Evolutionary conservation across 2,329 filamentous ascomycete genomes (phyloP).

Genomic region (Alternaria arborescens): DNA sequence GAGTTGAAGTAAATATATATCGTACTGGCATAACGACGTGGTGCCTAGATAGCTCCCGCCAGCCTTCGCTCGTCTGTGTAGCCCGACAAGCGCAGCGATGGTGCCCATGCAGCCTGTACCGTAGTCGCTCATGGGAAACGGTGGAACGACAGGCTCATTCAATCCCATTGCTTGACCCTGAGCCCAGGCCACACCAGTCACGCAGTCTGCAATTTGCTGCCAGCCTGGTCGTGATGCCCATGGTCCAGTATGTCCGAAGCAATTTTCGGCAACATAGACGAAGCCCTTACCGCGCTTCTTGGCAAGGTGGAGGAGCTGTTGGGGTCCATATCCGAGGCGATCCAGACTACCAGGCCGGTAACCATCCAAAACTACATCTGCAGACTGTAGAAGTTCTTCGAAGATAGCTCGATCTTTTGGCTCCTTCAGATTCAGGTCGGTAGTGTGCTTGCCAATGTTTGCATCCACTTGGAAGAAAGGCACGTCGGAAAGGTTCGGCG

Average conservation of each 20-base stretch:
- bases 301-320: slow-evolving; percentile 63
- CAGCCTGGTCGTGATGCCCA: slow-evolving; percentile 73
- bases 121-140: slow-evolving; percentile 68
- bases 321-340: slow-evolving; percentile 69
- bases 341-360: slow-evolving; percentile 73
- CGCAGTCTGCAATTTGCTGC: slow-evolving; percentile 77
- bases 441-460: slow-evolving; percentile 74
- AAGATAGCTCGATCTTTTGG: slow-evolving; percentile 63
- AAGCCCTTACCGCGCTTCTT: slow-evolving; percentile 67
- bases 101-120: slow-evolving; percentile 77
- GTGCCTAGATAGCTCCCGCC: slow-evolving; percentile 74
- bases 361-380: slow-evolving; percentile 73
- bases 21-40: slow-evolving; percentile 72
- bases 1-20: slow-evolving; percentile 69
- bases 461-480: slow-evolving; percentile 77
- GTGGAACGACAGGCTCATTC: slow-evolving; percentile 70
- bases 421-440: slow-evolving; percentile 69
- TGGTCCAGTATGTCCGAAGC: slow-evolving; percentile 71
- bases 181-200: slow-evolving; percentile 67
- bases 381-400: slow-evolving; percentile 66
- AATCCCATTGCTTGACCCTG: slow-evolving; percentile 70
- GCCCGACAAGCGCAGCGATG: slow-evolving; percentile 70
- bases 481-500: slow-evolving; percentile 72
- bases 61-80: slow-evolving; percentile 67
- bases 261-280: slow-evolving; percentile 75